Evolutionary conservation across 805 yeast species (phyloP).

Genomic region (Tetrapisispora namnaoensis): DNA sequence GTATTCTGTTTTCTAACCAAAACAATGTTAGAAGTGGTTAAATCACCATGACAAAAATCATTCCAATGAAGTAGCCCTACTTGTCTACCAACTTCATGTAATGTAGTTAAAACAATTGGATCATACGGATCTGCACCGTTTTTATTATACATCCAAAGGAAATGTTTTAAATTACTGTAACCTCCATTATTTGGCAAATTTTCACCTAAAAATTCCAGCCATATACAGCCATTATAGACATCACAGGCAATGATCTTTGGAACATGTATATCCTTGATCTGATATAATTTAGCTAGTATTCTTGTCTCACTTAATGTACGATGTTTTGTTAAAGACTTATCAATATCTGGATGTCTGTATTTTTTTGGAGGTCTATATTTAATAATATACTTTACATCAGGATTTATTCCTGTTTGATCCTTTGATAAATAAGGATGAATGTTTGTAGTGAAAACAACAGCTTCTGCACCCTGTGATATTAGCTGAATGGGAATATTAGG

Average conservation of each 20-base stretch:
- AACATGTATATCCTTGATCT: slow-evolving; percentile 44
- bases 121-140: slow-evolving; percentile 25
- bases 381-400: slow-evolving; percentile 42
- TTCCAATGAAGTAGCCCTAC: slow-evolving; percentile 63
- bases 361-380: slow-evolving; percentile 84
- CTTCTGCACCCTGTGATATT: slow-evolving; percentile 88
- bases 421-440: slow-evolving; percentile 57
- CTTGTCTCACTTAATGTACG: slow-evolving; percentile 82
- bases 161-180: slow-evolving; percentile 59
- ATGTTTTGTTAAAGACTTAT: slow-evolving; percentile 61
- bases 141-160: slow-evolving; percentile 51
- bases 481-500: slow-evolving; percentile 42
- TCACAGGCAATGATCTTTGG: slow-evolving; percentile 76
- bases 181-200: slow-evolving; percentile 38
- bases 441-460: slow-evolving; percentile 55
- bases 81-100: slow-evolving; percentile 51
- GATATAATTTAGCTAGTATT: slow-evolving; percentile 47
- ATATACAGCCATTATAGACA: slow-evolving; percentile 64
- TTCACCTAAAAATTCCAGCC: slow-evolving; percentile 78
- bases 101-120: slow-evolving; percentile 34
- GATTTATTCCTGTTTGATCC: slow-evolving; percentile 5
- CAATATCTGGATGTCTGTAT: slow-evolving; percentile 82
- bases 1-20: slow-evolving; percentile 28
- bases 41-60: slow-evolving; percentile 87
- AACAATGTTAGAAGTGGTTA: slow-evolving; percentile 82